Base-by-base conservation (phyloP, 345 rosid genomes). In the Lepidium didymum region DNA sequence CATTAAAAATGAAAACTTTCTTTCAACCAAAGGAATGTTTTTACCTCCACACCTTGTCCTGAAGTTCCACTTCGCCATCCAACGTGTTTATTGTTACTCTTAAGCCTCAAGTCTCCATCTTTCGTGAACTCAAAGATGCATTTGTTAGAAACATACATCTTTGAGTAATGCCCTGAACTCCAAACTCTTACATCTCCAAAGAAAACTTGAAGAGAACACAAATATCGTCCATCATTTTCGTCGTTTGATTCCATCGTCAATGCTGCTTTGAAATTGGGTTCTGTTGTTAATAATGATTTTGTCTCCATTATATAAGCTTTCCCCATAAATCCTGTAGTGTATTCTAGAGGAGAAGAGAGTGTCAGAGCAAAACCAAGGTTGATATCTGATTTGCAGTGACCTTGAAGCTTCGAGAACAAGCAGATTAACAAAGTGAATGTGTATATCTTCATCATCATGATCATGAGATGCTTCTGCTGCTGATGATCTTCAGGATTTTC, bases 11-110 rank as follows among this genome's bases (percentile, higher is more conserved):
- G 16, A 10, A 23, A 1, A 13, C 16, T 49, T 50, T 47, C 1
- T 16, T 38, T 19, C 4, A 14, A 61, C 40, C 9, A 46, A 4
- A 50, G n/a, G 16, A 27, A 41, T 14, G 15, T 23, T 29, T 40
- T 80, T 81, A 92, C 98, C 98, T 93, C 85, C 46, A 90, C 92
- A 52, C 87, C 91, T 85, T 92, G 98, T 54, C 84, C 86, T 47
- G 87, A 74, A 43, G 98, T 89, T 18, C 92, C 97, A 6, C 88
- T 82, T 72, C 86, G 69, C 98, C 98, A 93, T 7, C 97, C 90
- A 0, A 90, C 63, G 63, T 13, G 67, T n/a, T 76, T 80, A 14
- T 81, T 74, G 1, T 38, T 75, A 34, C 94, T 86, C 79, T 76
- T 88, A 31, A 90, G 59, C 56, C 73, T 90, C 59, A 93, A 82